Base-by-base conservation (phyloP, 1,284 basidiomycete species). In the Mycena sp. region DNA sequence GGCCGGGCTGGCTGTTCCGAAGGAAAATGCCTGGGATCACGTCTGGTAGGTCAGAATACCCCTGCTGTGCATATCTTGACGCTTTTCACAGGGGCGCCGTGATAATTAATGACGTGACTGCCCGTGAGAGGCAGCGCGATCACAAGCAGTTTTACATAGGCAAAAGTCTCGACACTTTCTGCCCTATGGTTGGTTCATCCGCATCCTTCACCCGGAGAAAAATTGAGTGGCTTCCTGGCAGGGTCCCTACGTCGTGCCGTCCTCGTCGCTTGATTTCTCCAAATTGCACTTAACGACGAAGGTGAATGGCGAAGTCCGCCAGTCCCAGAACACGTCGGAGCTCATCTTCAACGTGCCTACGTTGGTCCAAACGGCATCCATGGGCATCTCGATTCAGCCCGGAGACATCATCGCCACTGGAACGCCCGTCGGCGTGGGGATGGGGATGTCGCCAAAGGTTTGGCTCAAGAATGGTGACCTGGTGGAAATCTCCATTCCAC, bases 291-390 rank as follows among this genome's bases (percentile, higher is more conserved):
- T 67, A 30, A 67, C 62, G 16, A 64, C 65, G 2, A 53, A 43
- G 19, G 65, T 63, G n/a, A 67, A 67, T 52, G 62, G 62, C 19
- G 40, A 61, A 14, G 43, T 67, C 11, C 65, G 65, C 16, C 65
- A 67, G 52, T 67, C 65, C 30, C 65, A 67, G 62, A 67, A 64
- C 58, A 67, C 65, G 17, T 61, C 65, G 4, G 65, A 67, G 58
- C 65, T 67, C 41, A 67, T 64, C 58, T 67, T 67, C 49, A 62
- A 67, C 37, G 54, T 67, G 17, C 65, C 65, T 26, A 67, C 62
- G 4, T 62, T 64, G 32, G 50, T 67, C 45, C 43, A 46, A 14
- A 67, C 65, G 19, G 61, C 51, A 19, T 63, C 61, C 16, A 60
- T 67, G 65, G 65, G 65, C 1, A 64, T 67, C 26, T 64, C 61